These are phyloP conservation scores for Russula sp. DNA, from an alignment of 768 basidiomycete genomes.

Conservation along the genomic window DNA sequence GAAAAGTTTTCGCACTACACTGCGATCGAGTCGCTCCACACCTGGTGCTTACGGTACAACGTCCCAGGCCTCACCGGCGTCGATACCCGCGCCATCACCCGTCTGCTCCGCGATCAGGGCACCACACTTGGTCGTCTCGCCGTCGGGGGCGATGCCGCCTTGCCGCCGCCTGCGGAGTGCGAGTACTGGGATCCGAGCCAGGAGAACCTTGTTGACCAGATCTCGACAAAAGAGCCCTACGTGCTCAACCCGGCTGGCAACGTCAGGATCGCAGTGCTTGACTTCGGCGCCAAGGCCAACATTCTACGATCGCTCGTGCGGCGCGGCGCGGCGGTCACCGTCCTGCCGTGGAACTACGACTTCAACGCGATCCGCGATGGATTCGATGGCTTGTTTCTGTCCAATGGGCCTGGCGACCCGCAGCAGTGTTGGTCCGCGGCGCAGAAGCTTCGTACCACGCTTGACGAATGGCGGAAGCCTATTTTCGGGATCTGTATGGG, in stretches of 20 bases:
- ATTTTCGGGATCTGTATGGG: slow-evolving; percentile 99
- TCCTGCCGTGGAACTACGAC: slow-evolving; percentile 96
- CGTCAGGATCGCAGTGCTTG: slow-evolving; percentile 90
- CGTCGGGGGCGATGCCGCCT: slow-evolving; percentile 63
- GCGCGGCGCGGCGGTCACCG: slow-evolving; percentile 88
- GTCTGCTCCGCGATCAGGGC: slow-evolving; percentile 90
- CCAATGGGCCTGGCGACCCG: slow-evolving; percentile 97
- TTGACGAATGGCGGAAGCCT: slow-evolving; percentile 87
- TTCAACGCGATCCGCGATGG: slow-evolving; percentile 88
- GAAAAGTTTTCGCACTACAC: slow-evolving; percentile 92
- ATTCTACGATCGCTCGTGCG: slow-evolving; percentile 89
- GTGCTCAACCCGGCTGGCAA: slow-evolving; percentile 81
- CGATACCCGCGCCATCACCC: slow-evolving; percentile 95
- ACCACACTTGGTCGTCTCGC: slow-evolving; percentile 92
- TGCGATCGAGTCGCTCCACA: slow-evolving; percentile 86
- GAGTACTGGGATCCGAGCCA: slow-evolving; percentile 90
- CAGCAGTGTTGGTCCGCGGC: slow-evolving; percentile 82
- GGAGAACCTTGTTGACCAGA: slow-evolving; percentile 92
- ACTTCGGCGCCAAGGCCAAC: slow-evolving; percentile 97
- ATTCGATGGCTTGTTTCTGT: slow-evolving; percentile 92
- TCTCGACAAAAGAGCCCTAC: slow-evolving; percentile 82
- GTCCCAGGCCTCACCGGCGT: slow-evolving; percentile 95
- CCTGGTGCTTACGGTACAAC: slow-evolving; percentile 88
- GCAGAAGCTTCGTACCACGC: slow-evolving; percentile 68
- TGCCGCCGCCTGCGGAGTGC: slow-evolving; percentile 50